Evolutionary conservation across 2,329 filamentous ascomycete species (phyloP).

Genomic region (Penicillium italicum): DNA sequence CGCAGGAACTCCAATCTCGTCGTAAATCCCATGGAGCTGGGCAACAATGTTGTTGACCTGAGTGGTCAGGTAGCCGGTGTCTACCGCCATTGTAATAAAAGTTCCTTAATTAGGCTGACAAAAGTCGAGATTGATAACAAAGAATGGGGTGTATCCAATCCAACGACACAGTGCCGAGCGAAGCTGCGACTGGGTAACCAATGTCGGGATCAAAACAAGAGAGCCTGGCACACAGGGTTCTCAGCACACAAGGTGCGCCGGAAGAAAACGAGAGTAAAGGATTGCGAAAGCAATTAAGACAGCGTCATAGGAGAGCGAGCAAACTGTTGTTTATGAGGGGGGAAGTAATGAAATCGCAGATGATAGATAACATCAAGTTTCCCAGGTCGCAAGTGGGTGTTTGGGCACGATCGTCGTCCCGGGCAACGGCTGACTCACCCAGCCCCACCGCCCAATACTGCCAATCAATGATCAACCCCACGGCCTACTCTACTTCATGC

Average conservation of each 20-base stretch:
- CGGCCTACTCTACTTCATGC: slow-evolving; percentile 18
- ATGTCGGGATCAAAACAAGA: slow-evolving; percentile 17
- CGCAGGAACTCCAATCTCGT: slow-evolving; percentile 91
- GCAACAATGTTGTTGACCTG: slow-evolving; percentile 93
- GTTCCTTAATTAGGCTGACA: slow-evolving; percentile 11
- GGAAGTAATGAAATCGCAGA: slow-evolving; percentile 17
- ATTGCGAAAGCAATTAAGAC: slow-evolving; percentile 13
- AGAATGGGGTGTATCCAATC: slow-evolving; percentile 15
- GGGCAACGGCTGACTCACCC: slow-evolving; percentile 37
- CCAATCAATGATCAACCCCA: slow-evolving; percentile 20
- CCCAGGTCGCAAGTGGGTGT: slow-evolving; percentile 26
- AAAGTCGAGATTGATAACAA: slow-evolving; percentile 8
- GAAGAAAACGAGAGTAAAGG: slow-evolving; percentile 20
- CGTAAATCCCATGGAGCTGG: slow-evolving; percentile 90
- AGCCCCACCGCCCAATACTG: slow-evolving; percentile 31
- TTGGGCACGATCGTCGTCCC: slow-evolving; percentile 29
- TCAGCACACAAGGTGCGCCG: slow-evolving; percentile 18
- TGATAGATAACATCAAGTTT: slow-evolving; percentile 25
- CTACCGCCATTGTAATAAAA: slow-evolving; percentile 56
- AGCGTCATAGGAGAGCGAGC: slow-evolving; percentile 17
- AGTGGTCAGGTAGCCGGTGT: slow-evolving; percentile 86
- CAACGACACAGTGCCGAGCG: slow-evolving; percentile 15
- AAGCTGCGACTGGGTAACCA: slow-evolving; percentile 14
- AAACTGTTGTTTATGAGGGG: slow-evolving; percentile 24
- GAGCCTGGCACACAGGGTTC: slow-evolving; percentile 15